These are phyloP conservation scores for Vanrija humicola DNA, from an alignment of 1,284 basidiomycete species.

Conservation along the genomic window DNA sequence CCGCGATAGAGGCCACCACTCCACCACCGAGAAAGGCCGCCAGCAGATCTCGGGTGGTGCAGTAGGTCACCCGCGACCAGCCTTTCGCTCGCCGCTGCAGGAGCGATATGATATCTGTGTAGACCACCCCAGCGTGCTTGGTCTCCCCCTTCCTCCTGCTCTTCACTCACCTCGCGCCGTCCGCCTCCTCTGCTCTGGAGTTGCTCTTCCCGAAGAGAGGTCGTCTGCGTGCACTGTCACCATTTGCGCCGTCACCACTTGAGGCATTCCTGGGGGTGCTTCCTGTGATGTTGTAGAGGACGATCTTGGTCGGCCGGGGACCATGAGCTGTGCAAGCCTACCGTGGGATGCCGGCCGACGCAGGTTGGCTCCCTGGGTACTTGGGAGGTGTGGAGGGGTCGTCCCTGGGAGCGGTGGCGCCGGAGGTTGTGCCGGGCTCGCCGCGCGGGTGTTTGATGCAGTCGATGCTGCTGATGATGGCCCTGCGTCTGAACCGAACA, in stretches of 20 bases:
- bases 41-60: too few relatives aligned
- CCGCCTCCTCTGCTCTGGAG: slow-evolving; percentile 39
- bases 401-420: background rate
- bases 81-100: too few relatives aligned
- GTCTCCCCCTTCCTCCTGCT: too few relatives aligned
- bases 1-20: too few relatives aligned
- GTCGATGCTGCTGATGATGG: background rate
- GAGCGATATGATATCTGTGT: background rate
- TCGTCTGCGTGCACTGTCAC: slow-evolving; percentile 32
- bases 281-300: too few relatives aligned
- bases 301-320: slow-evolving; percentile 18
- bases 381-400: background rate
- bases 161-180: slow-evolving; percentile 33
- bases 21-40: too few relatives aligned
- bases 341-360: slow-evolving; percentile 36
- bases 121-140: too few relatives aligned
- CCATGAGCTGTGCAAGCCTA: slow-evolving; percentile 37
- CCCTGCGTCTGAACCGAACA: slow-evolving; percentile 1
- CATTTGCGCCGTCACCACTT: too few relatives aligned
- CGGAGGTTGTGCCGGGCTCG: background rate
- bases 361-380: slow-evolving; percentile 11
- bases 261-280: too few relatives aligned
- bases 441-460: background rate
- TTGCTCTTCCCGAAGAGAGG: slow-evolving; percentile 28
- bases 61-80: too few relatives aligned